phyloP scores from a whole-genome alignment of 805 yeast species.

The Saccharomycopsis microspora region DNA sequence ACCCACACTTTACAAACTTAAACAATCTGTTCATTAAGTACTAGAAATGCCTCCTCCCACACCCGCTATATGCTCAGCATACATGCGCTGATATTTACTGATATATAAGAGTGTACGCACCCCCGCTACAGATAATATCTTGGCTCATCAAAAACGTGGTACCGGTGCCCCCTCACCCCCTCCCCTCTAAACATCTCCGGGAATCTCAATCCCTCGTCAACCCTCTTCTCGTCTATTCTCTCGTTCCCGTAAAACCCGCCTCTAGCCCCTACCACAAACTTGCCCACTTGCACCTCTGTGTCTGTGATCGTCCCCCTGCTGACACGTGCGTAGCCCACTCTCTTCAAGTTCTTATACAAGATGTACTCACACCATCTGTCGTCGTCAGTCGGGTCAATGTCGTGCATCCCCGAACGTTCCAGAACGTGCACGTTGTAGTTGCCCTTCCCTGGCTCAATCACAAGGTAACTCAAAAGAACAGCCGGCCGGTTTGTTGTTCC shows the following conservation, averaged over 20 bases:
- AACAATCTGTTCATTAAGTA: too few species aligned
- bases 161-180: slow-evolving; percentile 87
- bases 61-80: too few species aligned
- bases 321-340: slow-evolving; percentile 90
- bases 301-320: slow-evolving; percentile 91
- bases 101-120: background rate
- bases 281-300: slow-evolving; percentile 92
- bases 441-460: slow-evolving; percentile 77
- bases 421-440: slow-evolving; percentile 89
- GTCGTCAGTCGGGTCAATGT: slow-evolving; percentile 87
- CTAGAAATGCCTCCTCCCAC: too few species aligned
- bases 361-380: slow-evolving; percentile 99
- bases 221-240: slow-evolving; percentile 42
- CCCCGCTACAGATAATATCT: slow-evolving; percentile 43
- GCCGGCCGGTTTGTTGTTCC: slow-evolving; percentile 74
- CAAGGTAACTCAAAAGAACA: slow-evolving; percentile 79
- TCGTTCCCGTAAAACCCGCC: slow-evolving; percentile 42
- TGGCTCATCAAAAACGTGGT: slow-evolving; percentile 93
- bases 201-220: slow-evolving; percentile 56
- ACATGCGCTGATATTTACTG: too few species aligned
- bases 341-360: slow-evolving; percentile 71
- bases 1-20: too few species aligned
- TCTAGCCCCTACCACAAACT: slow-evolving; percentile 44
- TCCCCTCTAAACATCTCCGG: slow-evolving; percentile 75
- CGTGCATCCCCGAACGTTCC: slow-evolving; percentile 76